These are phyloP conservation scores for Pinus albicaulis DNA, from an alignment of 75 land plant species.

Conservation along the genomic window DNA sequence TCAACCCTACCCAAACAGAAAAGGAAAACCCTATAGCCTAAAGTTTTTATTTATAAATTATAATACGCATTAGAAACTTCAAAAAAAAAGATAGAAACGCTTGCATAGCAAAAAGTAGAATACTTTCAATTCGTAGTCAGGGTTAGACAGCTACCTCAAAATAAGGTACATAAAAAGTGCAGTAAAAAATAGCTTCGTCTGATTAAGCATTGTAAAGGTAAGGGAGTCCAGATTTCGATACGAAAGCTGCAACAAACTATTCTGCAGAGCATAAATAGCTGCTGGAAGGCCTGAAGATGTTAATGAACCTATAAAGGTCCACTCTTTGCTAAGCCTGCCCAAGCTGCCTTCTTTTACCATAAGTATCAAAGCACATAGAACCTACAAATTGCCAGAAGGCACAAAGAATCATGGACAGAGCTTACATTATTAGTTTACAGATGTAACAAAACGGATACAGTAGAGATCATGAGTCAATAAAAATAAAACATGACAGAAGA, in stretches of 20 bases:
- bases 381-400: conserved; percentile 31
- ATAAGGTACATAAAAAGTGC: conserved; percentile 85
- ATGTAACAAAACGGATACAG: not conserved
- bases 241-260: conserved; percentile 91
- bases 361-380: conserved; percentile 65
- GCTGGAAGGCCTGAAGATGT: conserved; percentile 95
- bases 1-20: not conserved
- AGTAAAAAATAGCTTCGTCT: conserved; percentile 92
- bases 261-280: conserved; percentile 95
- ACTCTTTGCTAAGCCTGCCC: conserved; percentile 52
- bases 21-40: not conserved
- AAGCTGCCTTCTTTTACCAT: conserved; percentile 71
- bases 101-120: not conserved
- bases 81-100: too few relatives aligned
- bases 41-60: too few relatives aligned
- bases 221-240: conserved; percentile 96
- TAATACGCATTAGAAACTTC: too few relatives aligned
- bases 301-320: conserved; percentile 81
- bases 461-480: conserved; percentile 7
- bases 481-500: not conserved
- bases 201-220: conserved; percentile 96
- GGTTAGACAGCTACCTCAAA: conserved; percentile 55
- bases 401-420: not conserved
- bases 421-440: not conserved
- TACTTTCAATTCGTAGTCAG: not conserved